Conservation (phyloP, 2,329 filamentous ascomycete genomes). For the Alternaria metachromatica region DNA sequence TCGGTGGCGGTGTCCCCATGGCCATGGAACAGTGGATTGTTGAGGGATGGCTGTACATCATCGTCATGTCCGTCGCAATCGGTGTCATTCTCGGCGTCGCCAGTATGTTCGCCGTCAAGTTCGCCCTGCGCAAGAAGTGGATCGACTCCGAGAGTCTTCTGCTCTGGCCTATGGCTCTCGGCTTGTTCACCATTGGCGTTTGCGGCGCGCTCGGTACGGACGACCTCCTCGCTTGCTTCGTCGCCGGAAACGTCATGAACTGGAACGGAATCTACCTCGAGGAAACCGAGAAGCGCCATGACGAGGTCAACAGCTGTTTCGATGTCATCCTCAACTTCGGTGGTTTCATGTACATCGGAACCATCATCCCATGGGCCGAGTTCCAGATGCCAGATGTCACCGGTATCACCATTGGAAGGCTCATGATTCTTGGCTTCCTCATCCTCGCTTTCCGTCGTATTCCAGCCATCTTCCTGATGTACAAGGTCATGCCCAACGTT, state of each 20-base stretch:
- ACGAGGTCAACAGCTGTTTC: slow-evolving; percentile 66
- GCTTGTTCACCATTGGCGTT: slow-evolving; percentile 64
- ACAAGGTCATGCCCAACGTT: slow-evolving; percentile 62
- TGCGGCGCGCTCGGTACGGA: slow-evolving; percentile 63
- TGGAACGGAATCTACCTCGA: slow-evolving; percentile 67
- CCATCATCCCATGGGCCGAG: slow-evolving; percentile 62
- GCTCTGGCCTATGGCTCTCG: slow-evolving; percentile 57
- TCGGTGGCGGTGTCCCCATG: slow-evolving; percentile 59
- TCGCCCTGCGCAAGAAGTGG: slow-evolving; percentile 52
- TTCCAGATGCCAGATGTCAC: slow-evolving; percentile 62
- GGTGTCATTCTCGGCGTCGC: slow-evolving; percentile 60
- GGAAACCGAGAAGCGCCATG: slow-evolving; percentile 63
- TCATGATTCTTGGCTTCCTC: slow-evolving; percentile 61
- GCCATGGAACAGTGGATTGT: slow-evolving; percentile 65
- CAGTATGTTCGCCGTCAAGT: slow-evolving; percentile 56
- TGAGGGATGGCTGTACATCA: slow-evolving; percentile 67
- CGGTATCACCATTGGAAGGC: slow-evolving; percentile 59
- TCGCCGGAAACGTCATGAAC: slow-evolving; percentile 65
- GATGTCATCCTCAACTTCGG: slow-evolving; percentile 67
- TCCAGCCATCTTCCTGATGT: slow-evolving; percentile 61
- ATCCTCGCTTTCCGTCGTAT: slow-evolving; percentile 64
- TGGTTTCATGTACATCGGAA: slow-evolving; percentile 66
- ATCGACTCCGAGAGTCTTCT: slow-evolving; percentile 60
- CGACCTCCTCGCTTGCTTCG: slow-evolving; percentile 67
- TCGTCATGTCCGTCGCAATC: slow-evolving; percentile 61